These are phyloP conservation scores for Bauhinia variegata DNA, from an alignment of 306 rosid species.

Conservation along the genomic window DNA sequence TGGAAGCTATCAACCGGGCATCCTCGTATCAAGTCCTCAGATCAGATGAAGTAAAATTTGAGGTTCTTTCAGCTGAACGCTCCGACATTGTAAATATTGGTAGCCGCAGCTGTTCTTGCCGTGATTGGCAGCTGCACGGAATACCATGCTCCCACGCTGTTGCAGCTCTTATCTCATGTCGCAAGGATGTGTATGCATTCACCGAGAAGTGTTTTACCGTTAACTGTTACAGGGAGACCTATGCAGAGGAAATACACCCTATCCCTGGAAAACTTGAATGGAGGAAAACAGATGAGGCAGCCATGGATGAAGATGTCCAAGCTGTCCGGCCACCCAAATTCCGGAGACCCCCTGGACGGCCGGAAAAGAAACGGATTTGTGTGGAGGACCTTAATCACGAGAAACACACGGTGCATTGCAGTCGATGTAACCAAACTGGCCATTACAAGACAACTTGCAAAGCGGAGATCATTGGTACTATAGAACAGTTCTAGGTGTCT, in stretches of 20 bases:
- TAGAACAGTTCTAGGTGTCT: slow-evolving; percentile 70
- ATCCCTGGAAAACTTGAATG: slow-evolving; percentile 58
- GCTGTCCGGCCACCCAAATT: slow-evolving; percentile 83
- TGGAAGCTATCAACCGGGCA: slow-evolving; percentile 61
- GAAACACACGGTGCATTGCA: slow-evolving; percentile 88
- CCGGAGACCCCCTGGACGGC: slow-evolving; percentile 88
- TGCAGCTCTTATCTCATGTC: slow-evolving; percentile 82
- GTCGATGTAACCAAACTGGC: slow-evolving; percentile 90
- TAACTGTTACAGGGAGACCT: slow-evolving; percentile 69
- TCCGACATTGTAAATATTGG: slow-evolving; percentile 85
- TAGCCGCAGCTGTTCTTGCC: slow-evolving; percentile 74
- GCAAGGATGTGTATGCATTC: slow-evolving; percentile 69
- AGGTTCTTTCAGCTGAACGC: slow-evolving; percentile 76
- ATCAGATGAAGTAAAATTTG: slow-evolving; percentile 86
- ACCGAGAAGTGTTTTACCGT: slow-evolving; percentile 65
- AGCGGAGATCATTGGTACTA: slow-evolving; percentile 55
- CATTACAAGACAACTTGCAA: slow-evolving; percentile 97
- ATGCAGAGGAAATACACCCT: slow-evolving; percentile 58
- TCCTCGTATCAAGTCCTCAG: slow-evolving; percentile 80
- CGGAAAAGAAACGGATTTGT: slow-evolving; percentile 77
- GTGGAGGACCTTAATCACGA: slow-evolving; percentile 73
- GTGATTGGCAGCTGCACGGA: slow-evolving; percentile 86
- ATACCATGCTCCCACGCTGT: slow-evolving; percentile 93
- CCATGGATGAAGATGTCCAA: slow-evolving; percentile 40
- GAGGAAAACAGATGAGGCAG: slow-evolving; percentile 54